Base-by-base conservation (phyloP, 495 filamentous ascomycete species). In the Penicillium pulvis region DNA sequence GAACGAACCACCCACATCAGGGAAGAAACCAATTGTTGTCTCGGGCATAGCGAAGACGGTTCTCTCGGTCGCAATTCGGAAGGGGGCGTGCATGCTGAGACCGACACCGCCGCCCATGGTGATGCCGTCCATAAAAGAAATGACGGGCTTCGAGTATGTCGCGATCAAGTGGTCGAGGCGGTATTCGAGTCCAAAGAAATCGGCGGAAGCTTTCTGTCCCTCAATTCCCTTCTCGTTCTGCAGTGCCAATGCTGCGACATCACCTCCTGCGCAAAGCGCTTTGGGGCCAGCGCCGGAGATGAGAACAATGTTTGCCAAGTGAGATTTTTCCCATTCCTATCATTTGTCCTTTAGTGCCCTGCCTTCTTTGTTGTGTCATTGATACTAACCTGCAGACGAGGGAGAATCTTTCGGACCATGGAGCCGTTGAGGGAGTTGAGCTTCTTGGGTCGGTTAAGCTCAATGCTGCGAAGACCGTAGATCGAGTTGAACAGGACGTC, bases 61-160 rank as follows among this genome's bases (percentile, higher is more conserved):
- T 55, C 87, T 87, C 74, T 98, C 94, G 12, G 94, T 98, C 26
- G 95, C 95, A 66, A 98, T 94, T 23, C 94, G 83, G 81, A 98
- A 92, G 2, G 94, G 95, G 6, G 95, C 93, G 74, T 98, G 95
- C 44, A 97, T 82, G 73, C 88, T 92, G 49, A 98, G 83, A 4
- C 94, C 94, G 30, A 98, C 95, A 52, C 94, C 94, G 53, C 94
- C 94, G 58, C 94, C 94, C 94, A 98, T 98, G 24, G 95, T 98
- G 68, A 96, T 88, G 55, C 94, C 94, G 68, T 98, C 95, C 87
- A 98, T 93, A 71, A 97, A 89, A 39, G 95, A 92, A 49, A 98
- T 85, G 69, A 93, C 94, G 3, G 94, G 94, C 78, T 97, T 98
- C 26, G 76, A 64, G 78, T 93, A 97, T 49, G 92, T 97, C n/a